These are phyloP conservation scores for Lentinula boryana DNA, from an alignment of 768 basidiomycete genomes.

Conservation along the genomic window DNA sequence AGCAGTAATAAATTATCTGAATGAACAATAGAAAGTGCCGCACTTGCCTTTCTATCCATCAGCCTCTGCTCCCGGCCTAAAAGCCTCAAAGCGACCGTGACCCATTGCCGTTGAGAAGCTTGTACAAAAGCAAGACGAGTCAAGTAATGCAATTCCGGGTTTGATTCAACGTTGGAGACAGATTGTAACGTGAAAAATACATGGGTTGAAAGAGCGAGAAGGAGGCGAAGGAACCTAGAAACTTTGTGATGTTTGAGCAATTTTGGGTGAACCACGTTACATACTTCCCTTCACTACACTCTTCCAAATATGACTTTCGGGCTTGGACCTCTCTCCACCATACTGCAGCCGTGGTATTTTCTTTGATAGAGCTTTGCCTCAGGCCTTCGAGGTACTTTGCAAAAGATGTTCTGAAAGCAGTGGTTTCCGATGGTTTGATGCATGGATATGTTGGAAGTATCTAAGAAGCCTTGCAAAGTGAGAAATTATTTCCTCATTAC, in stretches of 20 bases:
- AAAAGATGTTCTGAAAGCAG: conserved; percentile 45
- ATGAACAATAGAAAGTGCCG: too few relatives aligned
- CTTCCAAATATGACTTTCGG: conserved; percentile 49
- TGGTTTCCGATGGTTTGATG: conserved; percentile 41
- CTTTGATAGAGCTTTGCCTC: conserved; percentile 31
- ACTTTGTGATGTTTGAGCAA: conserved; percentile 19
- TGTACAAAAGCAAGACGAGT: conserved; percentile 7
- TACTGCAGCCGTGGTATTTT: conserved; percentile 5
- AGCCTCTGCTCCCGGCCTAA: background rate
- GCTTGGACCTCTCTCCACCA: conserved; percentile 59
- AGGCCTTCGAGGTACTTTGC: conserved; percentile 45
- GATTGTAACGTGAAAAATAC: background rate
- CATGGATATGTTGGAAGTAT: conserved; percentile 48
- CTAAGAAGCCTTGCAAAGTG: conserved; percentile 17
- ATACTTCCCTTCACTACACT: conserved; percentile 46
- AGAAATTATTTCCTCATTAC: background rate
- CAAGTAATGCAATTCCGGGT: background rate
- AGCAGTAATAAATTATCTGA: too few relatives aligned
- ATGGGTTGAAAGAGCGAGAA: conserved; percentile 25
- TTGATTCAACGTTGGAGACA: background rate
- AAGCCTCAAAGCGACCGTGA: background rate
- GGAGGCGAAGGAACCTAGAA: conserved; percentile 48
- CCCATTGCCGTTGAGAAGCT: background rate
- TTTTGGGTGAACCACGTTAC: background rate
- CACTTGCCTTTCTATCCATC: background rate